Evolutionary conservation across 2,329 filamentous ascomycete genomes (phyloP).

Genomic region (Calycina herbarum): DNA sequence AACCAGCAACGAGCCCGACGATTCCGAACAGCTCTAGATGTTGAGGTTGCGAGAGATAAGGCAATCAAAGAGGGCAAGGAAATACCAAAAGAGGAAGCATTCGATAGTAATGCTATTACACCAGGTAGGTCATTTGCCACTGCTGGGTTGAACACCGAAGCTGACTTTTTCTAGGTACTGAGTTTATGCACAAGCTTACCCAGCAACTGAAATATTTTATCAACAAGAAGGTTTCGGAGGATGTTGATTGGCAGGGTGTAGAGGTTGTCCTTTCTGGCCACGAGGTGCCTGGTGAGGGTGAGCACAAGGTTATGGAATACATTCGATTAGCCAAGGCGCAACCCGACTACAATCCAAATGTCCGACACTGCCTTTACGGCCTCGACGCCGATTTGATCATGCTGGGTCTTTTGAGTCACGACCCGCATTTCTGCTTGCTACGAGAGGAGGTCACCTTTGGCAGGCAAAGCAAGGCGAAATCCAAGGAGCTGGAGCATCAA

Average conservation of each 20-base stretch:
- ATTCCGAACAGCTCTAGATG: constrained; percentile 91
- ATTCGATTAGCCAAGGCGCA: constrained; percentile 97
- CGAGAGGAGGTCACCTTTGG: constrained; percentile 98
- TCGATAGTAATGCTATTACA: constrained; percentile 99
- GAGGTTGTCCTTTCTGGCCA: constrained; percentile 96
- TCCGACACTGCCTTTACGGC: constrained; percentile 95
- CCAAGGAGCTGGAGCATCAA: constrained; percentile 95
- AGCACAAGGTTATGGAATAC: constrained; percentile 99
- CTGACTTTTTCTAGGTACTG: constrained; percentile 57
- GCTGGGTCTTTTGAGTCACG: constrained; percentile 94
- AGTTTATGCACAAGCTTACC: constrained; percentile 96
- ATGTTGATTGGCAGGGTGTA: constrained; percentile 95
- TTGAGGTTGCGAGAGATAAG: constrained; percentile 86
- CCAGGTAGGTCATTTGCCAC: constrained; percentile 55
- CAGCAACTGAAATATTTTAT: constrained; percentile 96
- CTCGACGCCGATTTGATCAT: constrained; percentile 98
- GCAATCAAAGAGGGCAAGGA: constrained; percentile 85
- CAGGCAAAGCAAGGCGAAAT: constrained; percentile 80
- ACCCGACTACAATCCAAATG: constrained; percentile 85
- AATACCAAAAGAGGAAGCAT: constrained; percentile 91
- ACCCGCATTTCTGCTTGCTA: constrained; percentile 95
- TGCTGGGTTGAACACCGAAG: not conserved
- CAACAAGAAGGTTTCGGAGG: constrained; percentile 97
- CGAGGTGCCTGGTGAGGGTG: constrained; percentile 95
- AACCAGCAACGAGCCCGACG: constrained; percentile 96